Conservation (phyloP, 2,329 filamentous ascomycete species). For the Decorospora gaudefroyi region DNA sequence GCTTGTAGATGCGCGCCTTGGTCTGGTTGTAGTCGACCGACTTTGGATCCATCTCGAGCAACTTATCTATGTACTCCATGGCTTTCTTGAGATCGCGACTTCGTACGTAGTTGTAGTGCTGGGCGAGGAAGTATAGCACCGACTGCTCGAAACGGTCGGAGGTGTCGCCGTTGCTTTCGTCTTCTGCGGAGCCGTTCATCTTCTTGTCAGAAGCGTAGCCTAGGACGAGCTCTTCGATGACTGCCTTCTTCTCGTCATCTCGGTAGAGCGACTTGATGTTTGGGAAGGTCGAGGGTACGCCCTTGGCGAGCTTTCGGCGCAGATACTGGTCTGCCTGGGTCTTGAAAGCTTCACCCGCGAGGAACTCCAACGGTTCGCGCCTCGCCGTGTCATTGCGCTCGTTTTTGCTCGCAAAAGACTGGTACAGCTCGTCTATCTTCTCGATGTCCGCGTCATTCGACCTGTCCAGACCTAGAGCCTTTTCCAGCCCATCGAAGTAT, state of each 20-base stretch:
- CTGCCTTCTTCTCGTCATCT: constrained; percentile 75
- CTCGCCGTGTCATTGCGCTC: constrained; percentile 83
- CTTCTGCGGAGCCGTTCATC: constrained; percentile 55
- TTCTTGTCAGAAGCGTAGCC: constrained; percentile 70
- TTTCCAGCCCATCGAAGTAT: constrained; percentile 81
- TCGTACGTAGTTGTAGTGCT: constrained; percentile 92
- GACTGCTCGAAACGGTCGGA: constrained; percentile 70
- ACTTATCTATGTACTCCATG: constrained; percentile 78
- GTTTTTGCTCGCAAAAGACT: constrained; percentile 78
- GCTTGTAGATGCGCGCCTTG: constrained; percentile 92
- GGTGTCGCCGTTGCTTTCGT: constrained; percentile 58
- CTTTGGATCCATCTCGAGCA: constrained; percentile 76
- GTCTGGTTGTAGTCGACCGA: constrained; percentile 94
- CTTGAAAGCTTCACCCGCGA: constrained; percentile 78
- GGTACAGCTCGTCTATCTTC: constrained; percentile 75
- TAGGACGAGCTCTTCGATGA: constrained; percentile 74
- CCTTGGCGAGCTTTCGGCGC: constrained; percentile 83
- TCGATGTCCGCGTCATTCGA: constrained; percentile 68
- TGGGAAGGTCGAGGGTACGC: constrained; percentile 92
- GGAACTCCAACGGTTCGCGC: constrained; percentile 86
- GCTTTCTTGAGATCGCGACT: constrained; percentile 85
- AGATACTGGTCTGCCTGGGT: constrained; percentile 78
- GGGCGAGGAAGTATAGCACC: constrained; percentile 88
- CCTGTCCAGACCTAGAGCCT: constrained; percentile 66
- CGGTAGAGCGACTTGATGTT: constrained; percentile 94